Evolutionary conservation across 345 rosid genomes (phyloP).

Genomic region (Arabis alpina): DNA sequence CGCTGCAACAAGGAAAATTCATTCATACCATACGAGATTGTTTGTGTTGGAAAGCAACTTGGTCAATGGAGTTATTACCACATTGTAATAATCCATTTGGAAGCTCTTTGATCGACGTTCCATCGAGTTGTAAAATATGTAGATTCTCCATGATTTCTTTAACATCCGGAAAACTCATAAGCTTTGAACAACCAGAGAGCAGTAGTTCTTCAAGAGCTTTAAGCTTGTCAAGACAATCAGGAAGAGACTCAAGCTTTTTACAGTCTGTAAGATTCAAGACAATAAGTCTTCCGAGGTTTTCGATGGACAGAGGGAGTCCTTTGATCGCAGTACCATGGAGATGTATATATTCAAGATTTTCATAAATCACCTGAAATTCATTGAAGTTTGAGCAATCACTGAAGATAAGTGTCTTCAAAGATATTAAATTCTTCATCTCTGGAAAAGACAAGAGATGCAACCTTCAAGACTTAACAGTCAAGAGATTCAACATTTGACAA

Average conservation of each 20-base stretch:
- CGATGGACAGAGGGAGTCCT: slow-evolving; percentile 14
- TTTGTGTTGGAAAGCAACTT: too few species aligned
- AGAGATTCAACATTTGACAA: slow-evolving; percentile 5
- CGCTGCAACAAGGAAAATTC: too few species aligned
- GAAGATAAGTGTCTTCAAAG: slow-evolving; percentile 3
- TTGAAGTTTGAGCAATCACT: slow-evolving; percentile 22
- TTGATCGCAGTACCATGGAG: slow-evolving; percentile 15
- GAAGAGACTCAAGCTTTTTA: neutral
- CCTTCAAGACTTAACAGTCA: too few species aligned
- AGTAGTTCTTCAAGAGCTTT: slow-evolving; percentile 1
- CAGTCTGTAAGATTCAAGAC: slow-evolving; percentile 6
- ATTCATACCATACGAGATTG: too few species aligned
- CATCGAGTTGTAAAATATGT: neutral
- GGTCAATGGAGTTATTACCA: too few species aligned
- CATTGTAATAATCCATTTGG: too few species aligned
- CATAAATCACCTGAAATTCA: slow-evolving; percentile 11
- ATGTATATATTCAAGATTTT: neutral
- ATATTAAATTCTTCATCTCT: neutral
- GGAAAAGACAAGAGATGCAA: too few species aligned
- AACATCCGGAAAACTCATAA: neutral
- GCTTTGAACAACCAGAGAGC: slow-evolving; percentile 16
- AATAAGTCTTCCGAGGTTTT: neutral
- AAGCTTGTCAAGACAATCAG: neutral
- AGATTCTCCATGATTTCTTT: neutral
- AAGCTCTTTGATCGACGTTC: neutral